Evolutionary conservation across 352 stramenopile genomes (phyloP), one percentile per base, ranked within the genome.

Genomic region (Phytopythium cucurbitacearum): DNA sequence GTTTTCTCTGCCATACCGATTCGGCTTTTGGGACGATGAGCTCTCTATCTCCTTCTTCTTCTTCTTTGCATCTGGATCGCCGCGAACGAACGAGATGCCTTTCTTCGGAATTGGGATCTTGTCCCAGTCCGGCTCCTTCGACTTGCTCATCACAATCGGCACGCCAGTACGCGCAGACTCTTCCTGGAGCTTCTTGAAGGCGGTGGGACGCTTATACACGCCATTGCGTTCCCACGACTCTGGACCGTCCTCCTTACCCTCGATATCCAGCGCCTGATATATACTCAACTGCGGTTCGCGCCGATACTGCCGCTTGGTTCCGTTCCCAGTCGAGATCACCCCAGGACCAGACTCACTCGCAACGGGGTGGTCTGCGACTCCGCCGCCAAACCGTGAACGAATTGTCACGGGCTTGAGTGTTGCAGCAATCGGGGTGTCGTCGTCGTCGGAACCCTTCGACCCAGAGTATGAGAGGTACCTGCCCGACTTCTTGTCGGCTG

Each of bases 241-340:
- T 33, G 57, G 45, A n/a, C 50, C 47, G 50, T 60, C 71, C 40
- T 79, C 69, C 41, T 73, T 37, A 16, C 49, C 52, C 9, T 82
- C 68, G n/a, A 86, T 58, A 43, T 76, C 60, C 33, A 86, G 57
- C 36, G 75, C 75, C 42, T 82, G 70, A 62, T 83, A 82, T 56
- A 86, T 67, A 68, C 71, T 76, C 15, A 86, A 68, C 56, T 86
- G 75, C 44, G 57, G 70, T 12, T 83, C 68, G 41, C 56, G 69
- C 40, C 40, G 67, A 45, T 67, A 85, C 40, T 51, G 42, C 7
- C n/a, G 9, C 5, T 15, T 43, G 10, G 41, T 43, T n/a, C 34
- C 43, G 4, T 38, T 57, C 41, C 21, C 21, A 28, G 41, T 45
- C 5, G 52, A 11, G 6, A 35, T 34, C 15, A 28, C 41, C 11